Evolutionary conservation across 2,329 filamentous ascomycete species (phyloP).

Genomic region (Amesomyces nigricolor): DNA sequence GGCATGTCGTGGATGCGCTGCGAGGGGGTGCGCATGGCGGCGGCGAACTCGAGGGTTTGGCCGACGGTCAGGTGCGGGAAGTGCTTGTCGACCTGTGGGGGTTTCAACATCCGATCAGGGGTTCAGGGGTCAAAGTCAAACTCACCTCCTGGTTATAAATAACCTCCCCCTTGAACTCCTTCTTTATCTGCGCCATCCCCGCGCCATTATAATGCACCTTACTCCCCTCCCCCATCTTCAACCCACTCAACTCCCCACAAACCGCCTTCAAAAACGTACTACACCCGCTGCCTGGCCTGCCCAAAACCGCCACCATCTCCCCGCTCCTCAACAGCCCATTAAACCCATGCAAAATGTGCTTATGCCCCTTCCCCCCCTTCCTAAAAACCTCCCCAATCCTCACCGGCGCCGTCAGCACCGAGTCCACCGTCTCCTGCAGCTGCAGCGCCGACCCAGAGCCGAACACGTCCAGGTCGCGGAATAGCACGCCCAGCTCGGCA

Average conservation of each 20-base stretch:
- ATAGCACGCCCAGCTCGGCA: conserved; percentile 55
- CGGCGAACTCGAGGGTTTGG: no score
- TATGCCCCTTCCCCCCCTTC: conserved; percentile 36
- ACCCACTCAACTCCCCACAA: conserved; percentile 53
- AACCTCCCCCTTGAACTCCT: conserved; percentile 59
- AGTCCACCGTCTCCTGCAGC: conserved; percentile 61
- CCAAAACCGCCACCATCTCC: conserved; percentile 64
- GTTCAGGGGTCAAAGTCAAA: not conserved
- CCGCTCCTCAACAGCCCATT: conserved; percentile 59
- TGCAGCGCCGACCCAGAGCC: conserved; percentile 63
- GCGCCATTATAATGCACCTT: conserved; percentile 59
- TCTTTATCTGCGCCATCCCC: conserved; percentile 46
- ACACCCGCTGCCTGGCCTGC: conserved; percentile 60
- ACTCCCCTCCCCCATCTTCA: conserved; percentile 46
- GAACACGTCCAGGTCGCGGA: conserved; percentile 59
- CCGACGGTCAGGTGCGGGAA: conserved; percentile 69
- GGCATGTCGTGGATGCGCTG: conserved; percentile 58
- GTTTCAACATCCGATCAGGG: no score
- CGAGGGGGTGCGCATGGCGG: conserved; percentile 51
- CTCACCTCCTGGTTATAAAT: conserved; percentile 65
- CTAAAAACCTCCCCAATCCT: conserved; percentile 47
- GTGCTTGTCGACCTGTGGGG: conserved; percentile 53
- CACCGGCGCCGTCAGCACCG: conserved; percentile 52
- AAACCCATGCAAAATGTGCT: conserved; percentile 58
- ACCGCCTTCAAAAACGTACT: conserved; percentile 59